phyloP scores from a whole-genome alignment of 176 grass and related monocot genomes.

The Hsuehochloa calcarea region DNA sequence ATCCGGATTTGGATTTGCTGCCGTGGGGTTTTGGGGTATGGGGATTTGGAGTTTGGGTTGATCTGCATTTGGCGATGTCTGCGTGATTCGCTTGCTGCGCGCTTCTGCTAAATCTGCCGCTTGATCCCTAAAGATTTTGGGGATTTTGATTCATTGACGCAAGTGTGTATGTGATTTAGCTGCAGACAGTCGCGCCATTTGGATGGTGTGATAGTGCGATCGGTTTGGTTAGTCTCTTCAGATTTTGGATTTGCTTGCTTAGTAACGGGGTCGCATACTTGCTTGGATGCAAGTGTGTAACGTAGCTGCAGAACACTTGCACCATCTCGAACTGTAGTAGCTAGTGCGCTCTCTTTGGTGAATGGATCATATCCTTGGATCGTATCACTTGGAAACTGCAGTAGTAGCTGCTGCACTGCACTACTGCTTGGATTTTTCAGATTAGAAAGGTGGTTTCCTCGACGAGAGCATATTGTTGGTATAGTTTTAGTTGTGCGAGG shows the following conservation, averaged over 20 bases:
- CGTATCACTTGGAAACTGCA: not conserved
- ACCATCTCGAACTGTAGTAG: not conserved
- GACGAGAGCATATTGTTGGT: not conserved
- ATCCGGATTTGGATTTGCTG: slow-evolving; percentile 42
- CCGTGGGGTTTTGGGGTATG: not conserved
- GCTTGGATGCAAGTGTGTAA: not conserved
- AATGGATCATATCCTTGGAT: not conserved
- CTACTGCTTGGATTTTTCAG: not conserved
- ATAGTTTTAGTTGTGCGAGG: not conserved
- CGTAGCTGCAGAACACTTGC: not conserved
- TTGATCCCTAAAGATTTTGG: not conserved
- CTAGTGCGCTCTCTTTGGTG: not conserved
- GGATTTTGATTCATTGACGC: not conserved
- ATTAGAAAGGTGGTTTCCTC: not conserved
- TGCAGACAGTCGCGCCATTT: not conserved
- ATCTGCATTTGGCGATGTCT: slow-evolving; percentile 26
- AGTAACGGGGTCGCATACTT: not conserved
- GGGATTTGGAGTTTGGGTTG: slow-evolving; percentile 3
- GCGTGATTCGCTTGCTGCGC: not conserved
- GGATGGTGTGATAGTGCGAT: not conserved
- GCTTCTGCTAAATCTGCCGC: not conserved
- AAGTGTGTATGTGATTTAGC: not conserved
- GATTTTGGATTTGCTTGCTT: not conserved
- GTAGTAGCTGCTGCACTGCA: not conserved
- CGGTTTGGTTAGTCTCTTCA: not conserved